These are phyloP conservation scores for Apiospora pterosperma DNA, from an alignment of 2,329 filamentous ascomycete species.

Conservation along the genomic window DNA sequence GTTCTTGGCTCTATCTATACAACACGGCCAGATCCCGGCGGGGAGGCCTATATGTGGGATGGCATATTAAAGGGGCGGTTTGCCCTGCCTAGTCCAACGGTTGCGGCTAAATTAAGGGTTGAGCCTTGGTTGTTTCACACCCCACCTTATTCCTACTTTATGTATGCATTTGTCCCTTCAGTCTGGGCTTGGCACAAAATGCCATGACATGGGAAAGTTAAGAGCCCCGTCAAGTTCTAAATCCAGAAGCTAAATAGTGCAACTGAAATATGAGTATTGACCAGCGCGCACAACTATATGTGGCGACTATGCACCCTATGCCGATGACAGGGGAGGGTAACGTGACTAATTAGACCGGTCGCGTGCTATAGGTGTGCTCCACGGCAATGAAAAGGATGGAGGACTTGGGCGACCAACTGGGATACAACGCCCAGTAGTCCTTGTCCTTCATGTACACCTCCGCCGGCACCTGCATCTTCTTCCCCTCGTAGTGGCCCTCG, in stretches of 20 bases:
- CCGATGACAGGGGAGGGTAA: neutral
- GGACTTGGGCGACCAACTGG: neutral
- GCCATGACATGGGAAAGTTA: too few relatives aligned
- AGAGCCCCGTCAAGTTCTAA: too few relatives aligned
- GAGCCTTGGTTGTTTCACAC: neutral
- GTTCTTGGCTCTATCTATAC: neutral
- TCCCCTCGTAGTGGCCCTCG: slow-evolving; percentile 21
- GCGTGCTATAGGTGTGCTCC: neutral
- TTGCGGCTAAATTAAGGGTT: neutral
- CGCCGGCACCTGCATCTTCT: slow-evolving; percentile 18
- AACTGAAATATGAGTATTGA: too few relatives aligned
- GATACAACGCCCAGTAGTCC: neutral
- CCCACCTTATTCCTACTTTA: neutral
- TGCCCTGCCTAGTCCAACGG: neutral
- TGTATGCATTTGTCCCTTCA: neutral
- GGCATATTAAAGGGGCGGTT: neutral
- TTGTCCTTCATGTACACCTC: neutral
- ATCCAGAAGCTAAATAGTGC: neutral
- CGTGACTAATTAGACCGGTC: neutral
- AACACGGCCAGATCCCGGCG: neutral
- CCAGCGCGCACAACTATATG: too few relatives aligned
- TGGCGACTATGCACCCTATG: neutral
- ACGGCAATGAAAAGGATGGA: neutral
- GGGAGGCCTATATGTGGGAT: neutral
- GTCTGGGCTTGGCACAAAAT: neutral